These are phyloP conservation scores for Coleophoma cylindrospora DNA, from an alignment of 2,329 filamentous ascomycete species.

Conservation along the genomic window DNA sequence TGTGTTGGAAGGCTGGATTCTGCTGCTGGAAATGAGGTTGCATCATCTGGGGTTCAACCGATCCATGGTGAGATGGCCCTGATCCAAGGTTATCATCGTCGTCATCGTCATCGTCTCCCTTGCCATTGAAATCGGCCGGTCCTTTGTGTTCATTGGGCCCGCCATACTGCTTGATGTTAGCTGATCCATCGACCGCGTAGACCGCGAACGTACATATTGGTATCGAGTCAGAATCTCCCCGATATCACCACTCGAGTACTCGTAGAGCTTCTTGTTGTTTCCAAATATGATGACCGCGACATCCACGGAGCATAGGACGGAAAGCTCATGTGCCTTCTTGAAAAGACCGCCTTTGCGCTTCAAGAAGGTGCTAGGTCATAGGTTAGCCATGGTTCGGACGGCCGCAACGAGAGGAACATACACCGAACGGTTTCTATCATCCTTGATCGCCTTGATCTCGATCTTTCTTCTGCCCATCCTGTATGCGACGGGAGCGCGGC, in stretches of 20 bases:
- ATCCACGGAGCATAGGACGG: conserved; percentile 95
- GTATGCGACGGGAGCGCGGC: conserved; percentile 27
- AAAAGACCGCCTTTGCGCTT: conserved; percentile 98
- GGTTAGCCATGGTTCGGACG: conserved; percentile 8
- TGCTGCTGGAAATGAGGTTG: conserved; percentile 67
- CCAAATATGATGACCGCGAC: conserved; percentile 98
- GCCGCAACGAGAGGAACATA: conserved; percentile 39
- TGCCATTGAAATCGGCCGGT: conserved; percentile 83
- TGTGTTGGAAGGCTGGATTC: conserved; percentile 64
- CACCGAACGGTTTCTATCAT: conserved; percentile 97
- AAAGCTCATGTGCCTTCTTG: conserved; percentile 99
- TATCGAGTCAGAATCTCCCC: conserved; percentile 83
- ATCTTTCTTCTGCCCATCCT: conserved; percentile 97
- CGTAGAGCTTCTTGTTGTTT: conserved; percentile 97
- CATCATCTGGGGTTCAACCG: conserved; percentile 52
- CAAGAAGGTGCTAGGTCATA: conserved; percentile 72
- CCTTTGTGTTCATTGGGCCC: conserved; percentile 95
- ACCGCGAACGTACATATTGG: conserved; percentile 68
- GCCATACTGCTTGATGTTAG: conserved; percentile 60
- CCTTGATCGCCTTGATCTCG: conserved; percentile 99
- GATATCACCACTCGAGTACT: conserved; percentile 94
- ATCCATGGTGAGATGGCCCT: conserved; percentile 44
- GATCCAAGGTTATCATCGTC: conserved; percentile 72
- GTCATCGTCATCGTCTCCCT: conserved; percentile 72
- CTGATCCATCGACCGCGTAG: not conserved